Evolutionary conservation across 345 rosid species (phyloP).

Genomic region (Aegle marmelos): DNA sequence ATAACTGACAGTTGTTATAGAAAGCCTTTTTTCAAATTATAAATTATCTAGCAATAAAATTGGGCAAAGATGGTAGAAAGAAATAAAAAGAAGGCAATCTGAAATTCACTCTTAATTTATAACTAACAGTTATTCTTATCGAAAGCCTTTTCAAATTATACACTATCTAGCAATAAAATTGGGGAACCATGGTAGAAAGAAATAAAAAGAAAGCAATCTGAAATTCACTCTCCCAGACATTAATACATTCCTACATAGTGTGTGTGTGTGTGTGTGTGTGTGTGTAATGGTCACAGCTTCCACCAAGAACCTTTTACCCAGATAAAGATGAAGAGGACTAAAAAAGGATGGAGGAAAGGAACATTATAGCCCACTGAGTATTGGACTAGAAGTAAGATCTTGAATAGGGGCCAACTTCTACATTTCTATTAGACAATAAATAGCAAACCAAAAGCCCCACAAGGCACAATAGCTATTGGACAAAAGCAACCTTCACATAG

Average conservation of each 20-base stretch:
- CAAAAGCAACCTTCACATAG: conserved; percentile 12
- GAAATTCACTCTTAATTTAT: neutral
- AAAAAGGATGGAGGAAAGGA: neutral
- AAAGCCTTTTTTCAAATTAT: neutral
- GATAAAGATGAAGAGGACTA: neutral
- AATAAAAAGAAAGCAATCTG: neutral
- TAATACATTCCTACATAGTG: neutral
- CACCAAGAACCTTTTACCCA: neutral
- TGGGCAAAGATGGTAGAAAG: neutral
- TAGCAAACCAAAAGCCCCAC: neutral
- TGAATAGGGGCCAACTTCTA: neutral
- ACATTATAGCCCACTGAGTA: neutral
- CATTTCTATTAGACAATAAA: neutral
- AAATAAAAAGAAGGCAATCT: neutral
- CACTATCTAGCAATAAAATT: neutral
- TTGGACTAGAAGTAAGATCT: neutral
- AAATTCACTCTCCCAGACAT: neutral
- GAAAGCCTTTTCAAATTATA: neutral
- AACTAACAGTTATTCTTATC: neutral
- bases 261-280: too few species aligned
- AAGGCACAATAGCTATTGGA: neutral
- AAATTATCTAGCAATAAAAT: neutral
- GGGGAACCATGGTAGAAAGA: neutral
- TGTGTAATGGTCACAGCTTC: neutral
- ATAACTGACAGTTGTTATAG: neutral